Evolutionary conservation across 2,329 filamentous ascomycete species (phyloP), one percentile per base, ranked within the genome.

Genomic region (Dothistroma septosporum): DNA sequence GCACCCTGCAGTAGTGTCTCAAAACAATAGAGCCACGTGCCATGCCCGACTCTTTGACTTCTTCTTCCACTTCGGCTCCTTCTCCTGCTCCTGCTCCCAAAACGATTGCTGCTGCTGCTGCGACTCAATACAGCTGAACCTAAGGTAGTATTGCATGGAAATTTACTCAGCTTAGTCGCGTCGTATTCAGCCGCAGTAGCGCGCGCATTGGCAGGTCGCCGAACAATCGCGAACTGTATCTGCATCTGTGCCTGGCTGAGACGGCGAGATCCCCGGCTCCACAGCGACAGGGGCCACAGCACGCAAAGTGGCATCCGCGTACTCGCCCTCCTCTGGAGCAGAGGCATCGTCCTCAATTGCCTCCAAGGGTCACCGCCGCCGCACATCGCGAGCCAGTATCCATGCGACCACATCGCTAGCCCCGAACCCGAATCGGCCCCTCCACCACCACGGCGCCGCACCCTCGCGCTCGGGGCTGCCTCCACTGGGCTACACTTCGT

Each of bases 401-500:
- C 56, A 60, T 58, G 60, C 60, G 46, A 55, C 58, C 49, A 46
- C 59, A 58, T 44, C 55, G 58, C 46, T 57, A 55, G 48, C 24
- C 48, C 19, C 49, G 35, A 49, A 47, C 31, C 31, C 50, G 6
- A 32, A 14, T 35, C 10, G n/a, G 24, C 6, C n/a, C 24, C 50
- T 33, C 24, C 50, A 50, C 44, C 47, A 54, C 33, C 31, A 32
- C 16, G 35, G 24, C 31, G 11, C 33, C 22, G 22, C 53, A 8
- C 19, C 47, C 37, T 59, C 61, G 55, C 37, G 57, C 57, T 61
- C 59, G 48, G 47, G 53, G 24, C 62, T 61, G 58, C 53, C 54
- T 50, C 55, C 60, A 49, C 59, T 64, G 61, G 53, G 59, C 61
- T 63, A 63, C 33, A 64, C 66, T 44, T 56, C 65, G 37, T 66